Evolutionary conservation across 345 rosid species (phyloP).

Genomic region (Euphorbia pulcherrima): DNA sequence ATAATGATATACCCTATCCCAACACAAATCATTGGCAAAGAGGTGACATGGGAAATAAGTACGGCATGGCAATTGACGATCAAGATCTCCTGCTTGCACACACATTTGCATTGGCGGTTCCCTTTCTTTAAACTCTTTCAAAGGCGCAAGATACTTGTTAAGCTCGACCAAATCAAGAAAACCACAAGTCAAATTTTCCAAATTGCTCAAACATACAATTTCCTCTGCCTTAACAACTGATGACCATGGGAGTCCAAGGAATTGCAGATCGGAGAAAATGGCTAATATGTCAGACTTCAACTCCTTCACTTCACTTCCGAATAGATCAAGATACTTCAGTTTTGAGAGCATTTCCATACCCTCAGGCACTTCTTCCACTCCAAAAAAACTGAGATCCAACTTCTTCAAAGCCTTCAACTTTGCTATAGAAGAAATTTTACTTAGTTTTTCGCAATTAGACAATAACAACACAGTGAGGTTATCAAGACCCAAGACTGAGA

Average conservation of each 20-base stretch:
- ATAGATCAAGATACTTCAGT: conserved; percentile 19
- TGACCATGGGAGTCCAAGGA: background rate
- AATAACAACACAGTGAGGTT: conserved; percentile 16
- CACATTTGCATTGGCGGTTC: background rate
- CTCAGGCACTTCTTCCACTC: conserved; percentile 5
- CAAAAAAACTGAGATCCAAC: conserved; percentile 10
- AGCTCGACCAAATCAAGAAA: background rate
- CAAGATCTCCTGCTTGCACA: background rate
- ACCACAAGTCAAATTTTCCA: conserved; percentile 4
- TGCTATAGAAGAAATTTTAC: conserved; percentile 6
- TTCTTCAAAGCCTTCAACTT: conserved; percentile 12
- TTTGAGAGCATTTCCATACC: conserved; percentile 16
- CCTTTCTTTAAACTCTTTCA: background rate
- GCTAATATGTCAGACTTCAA: conserved; percentile 15
- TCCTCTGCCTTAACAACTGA: conserved; percentile 4
- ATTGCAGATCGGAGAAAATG: conserved; percentile 9
- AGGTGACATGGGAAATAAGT: too few relatives aligned
- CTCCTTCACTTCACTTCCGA: background rate
- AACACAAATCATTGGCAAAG: too few relatives aligned
- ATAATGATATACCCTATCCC: background rate
- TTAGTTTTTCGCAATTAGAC: background rate
- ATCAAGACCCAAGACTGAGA: conserved; percentile 12
- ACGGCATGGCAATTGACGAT: too few relatives aligned
- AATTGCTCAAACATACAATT: background rate
- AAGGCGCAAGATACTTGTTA: background rate